Conservation (phyloP, 116 monocot genomes). For the Iris pallida region DNA sequence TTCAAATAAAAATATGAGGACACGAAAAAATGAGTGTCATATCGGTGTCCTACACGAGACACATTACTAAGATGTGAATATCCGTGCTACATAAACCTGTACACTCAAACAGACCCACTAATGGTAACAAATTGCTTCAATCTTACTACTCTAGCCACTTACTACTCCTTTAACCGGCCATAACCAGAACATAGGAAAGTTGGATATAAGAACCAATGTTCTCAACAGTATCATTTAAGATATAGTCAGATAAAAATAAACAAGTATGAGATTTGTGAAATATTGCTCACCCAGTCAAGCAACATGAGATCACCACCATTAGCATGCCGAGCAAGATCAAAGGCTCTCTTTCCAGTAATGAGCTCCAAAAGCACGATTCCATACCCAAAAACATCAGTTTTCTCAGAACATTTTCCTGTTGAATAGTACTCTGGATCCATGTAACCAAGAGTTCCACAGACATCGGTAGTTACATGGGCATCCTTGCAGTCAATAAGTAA, state of each 20-base stretch:
- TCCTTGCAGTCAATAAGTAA: slow-evolving; percentile 52
- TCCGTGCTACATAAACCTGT: too few species aligned
- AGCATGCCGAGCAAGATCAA: slow-evolving; percentile 50
- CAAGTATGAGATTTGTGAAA: not conserved
- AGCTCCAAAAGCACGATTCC: slow-evolving; percentile 58
- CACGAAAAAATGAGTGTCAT: too few species aligned
- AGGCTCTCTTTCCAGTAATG: slow-evolving; percentile 52
- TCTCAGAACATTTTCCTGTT: slow-evolving; percentile 51
- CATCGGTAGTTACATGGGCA: slow-evolving; percentile 51
- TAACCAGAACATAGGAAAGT: too few species aligned
- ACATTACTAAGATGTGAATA: too few species aligned
- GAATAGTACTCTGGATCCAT: slow-evolving; percentile 52
- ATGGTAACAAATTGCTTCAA: too few species aligned
- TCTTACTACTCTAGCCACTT: too few species aligned
- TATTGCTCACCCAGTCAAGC: slow-evolving; percentile 44
- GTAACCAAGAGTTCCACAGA: slow-evolving; percentile 47
- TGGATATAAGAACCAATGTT: too few species aligned
- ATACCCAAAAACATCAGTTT: slow-evolving; percentile 60
- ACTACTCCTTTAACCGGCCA: too few species aligned
- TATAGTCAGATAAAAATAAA: not conserved
- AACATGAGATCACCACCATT: slow-evolving; percentile 59
- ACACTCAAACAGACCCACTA: too few species aligned
- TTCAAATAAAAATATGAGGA: too few species aligned
- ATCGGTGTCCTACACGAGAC: too few species aligned
- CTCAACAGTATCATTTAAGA: not conserved